phyloP scores from a whole-genome alignment of 305 asterid species.

The Withania somnifera region DNA sequence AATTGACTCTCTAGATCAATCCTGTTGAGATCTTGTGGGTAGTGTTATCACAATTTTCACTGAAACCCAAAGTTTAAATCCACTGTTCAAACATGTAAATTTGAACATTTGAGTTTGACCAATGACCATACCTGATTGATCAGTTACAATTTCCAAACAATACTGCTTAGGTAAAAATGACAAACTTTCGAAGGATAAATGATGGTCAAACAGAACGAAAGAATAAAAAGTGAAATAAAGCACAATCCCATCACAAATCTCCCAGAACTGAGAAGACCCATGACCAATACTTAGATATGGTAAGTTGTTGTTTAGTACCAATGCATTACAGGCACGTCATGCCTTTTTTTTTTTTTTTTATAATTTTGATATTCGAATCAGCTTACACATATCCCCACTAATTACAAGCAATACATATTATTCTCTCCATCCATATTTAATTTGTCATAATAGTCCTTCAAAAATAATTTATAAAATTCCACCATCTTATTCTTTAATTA shows the following conservation, averaged over 20 bases:
- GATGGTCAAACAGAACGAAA: conserved; percentile 21
- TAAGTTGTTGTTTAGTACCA: conserved; percentile 7
- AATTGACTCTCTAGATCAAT: not conserved
- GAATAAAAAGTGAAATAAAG: conserved; percentile 29
- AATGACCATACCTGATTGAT: not conserved
- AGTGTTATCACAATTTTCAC: not conserved
- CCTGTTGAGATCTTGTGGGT: not conserved
- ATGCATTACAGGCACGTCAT: not conserved
- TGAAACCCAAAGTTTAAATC: not conserved
- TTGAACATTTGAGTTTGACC: not conserved
- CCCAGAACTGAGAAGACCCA: conserved; percentile 22
- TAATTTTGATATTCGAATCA: not conserved
- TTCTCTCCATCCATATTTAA: too few relatives aligned
- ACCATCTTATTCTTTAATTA: too few relatives aligned
- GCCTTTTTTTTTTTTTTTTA: not conserved
- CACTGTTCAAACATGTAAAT: not conserved
- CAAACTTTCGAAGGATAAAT: not conserved
- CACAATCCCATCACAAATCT: conserved; percentile 44
- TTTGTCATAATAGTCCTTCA: too few relatives aligned
- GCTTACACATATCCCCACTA: too few relatives aligned
- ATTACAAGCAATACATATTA: too few relatives aligned
- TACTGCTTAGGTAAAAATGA: not conserved
- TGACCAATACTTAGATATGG: conserved; percentile 23
- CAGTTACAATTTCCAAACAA: not conserved
- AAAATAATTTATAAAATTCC: too few relatives aligned